Evolutionary conservation across 2,329 filamentous ascomycete genomes (phyloP), one percentile per base, ranked within the genome.

Genomic region (Penicillium expansum): DNA sequence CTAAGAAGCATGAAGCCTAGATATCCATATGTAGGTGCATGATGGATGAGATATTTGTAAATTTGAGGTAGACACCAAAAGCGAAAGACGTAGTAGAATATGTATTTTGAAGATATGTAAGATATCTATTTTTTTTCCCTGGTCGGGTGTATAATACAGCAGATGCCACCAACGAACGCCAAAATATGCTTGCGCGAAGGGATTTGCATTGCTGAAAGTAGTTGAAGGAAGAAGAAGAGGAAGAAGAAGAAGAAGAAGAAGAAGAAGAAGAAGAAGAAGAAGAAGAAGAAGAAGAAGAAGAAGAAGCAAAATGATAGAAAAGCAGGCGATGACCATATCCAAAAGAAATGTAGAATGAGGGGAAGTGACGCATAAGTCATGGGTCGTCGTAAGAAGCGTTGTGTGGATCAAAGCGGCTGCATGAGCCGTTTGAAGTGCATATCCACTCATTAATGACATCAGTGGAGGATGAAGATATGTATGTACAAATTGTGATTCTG

Each of bases 401-500:
- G n/a, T 3, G 16, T 18, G 29, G 16, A 51, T 43, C 29, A 18
- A 14, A 18, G 10, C 6, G 14, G 20, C 16, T 42, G 38, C 38
- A 18, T 52, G 18, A 7, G 5, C 2, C 29, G 7, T 16, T 29
- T 18, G 11, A 44, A 32, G 6, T 30, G 42, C 33, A 44, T 52
- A 24, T 42, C 39, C 39, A 38, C 32, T 44, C 48, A 22, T 30
- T 16, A 55, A 47, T 32, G 20, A 44, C 41, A 51, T 20, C 20
- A 22, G 50, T 20, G 20, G 18, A 39, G 10, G 18, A n/a, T 22
- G 18, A 49, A 63, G 83, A 59, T 57, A 61, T 59, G 56, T 56
- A 63, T 62, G 54, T 66, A 64, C 56, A 64, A 16, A 27, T 18
- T 29, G 20, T 16, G 5, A 22, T 11, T 39, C 20, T 33, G 44